Evolutionary conservation across 2,329 filamentous ascomycete species (phyloP).

Genomic region (Byssothecium circinans): DNA sequence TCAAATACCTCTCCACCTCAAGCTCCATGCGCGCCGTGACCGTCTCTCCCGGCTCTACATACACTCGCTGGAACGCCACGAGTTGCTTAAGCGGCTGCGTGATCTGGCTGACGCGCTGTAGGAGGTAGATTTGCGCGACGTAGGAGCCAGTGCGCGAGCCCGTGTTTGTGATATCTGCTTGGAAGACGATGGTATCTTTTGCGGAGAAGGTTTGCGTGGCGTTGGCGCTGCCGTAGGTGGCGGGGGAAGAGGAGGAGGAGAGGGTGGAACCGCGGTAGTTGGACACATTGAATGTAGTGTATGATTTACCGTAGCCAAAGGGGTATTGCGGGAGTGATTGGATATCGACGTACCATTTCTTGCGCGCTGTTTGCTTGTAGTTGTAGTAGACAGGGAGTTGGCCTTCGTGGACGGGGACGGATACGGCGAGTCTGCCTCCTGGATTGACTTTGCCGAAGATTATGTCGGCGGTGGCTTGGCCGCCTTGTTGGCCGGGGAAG

Average conservation of each 20-base stretch:
- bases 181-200: conserved; percentile 40
- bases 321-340: conserved; percentile 56
- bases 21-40: conserved; percentile 38
- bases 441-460: conserved; percentile 72
- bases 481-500: conserved; percentile 68
- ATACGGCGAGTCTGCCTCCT: conserved; percentile 69
- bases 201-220: conserved; percentile 25
- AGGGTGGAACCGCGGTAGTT: conserved; percentile 27
- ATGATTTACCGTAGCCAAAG: conserved; percentile 65
- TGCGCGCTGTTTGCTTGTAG: conserved; percentile 59
- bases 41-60: conserved; percentile 41
- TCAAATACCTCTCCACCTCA: conserved; percentile 48
- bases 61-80: conserved; percentile 47
- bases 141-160: conserved; percentile 42
- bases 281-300: conserved; percentile 59
- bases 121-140: conserved; percentile 47
- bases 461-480: conserved; percentile 74
- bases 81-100: conserved; percentile 50
- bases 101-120: conserved; percentile 45
- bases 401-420: conserved; percentile 60
- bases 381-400: conserved; percentile 69
- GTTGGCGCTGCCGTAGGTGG: conserved; percentile 15
- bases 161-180: conserved; percentile 38
- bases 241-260: conserved; percentile 1
- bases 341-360: conserved; percentile 61